Conservation (phyloP, 352 stramenopile genomes). For the Phytophthora idaei region DNA sequence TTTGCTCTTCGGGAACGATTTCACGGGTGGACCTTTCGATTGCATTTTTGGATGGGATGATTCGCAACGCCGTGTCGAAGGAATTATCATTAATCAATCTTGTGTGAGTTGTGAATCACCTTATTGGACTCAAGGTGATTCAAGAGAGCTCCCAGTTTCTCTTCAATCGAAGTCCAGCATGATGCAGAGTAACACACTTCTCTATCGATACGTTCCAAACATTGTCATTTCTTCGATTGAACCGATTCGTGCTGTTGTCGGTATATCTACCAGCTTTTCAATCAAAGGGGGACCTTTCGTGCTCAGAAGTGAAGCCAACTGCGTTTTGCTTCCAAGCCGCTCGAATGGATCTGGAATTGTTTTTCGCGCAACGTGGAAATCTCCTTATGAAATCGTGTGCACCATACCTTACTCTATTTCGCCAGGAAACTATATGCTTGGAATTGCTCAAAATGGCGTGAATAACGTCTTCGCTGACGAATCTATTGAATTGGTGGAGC, state of each 20-base stretch:
- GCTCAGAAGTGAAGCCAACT: constrained; percentile 20
- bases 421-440: constrained; percentile 29
- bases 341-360: constrained; percentile 1
- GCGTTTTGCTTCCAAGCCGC: constrained; percentile 19
- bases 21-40: constrained; percentile 20
- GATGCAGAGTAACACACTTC: constrained; percentile 41
- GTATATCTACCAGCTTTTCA: constrained; percentile 13
- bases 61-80: constrained; percentile 10
- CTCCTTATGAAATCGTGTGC: constrained; percentile 33
- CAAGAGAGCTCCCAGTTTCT: constrained; percentile 36
- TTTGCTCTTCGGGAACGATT: constrained; percentile 24
- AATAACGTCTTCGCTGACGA: constrained; percentile 16
- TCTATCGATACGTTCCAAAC: constrained; percentile 43
- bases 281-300: constrained; percentile 38
- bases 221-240: constrained; percentile 25
- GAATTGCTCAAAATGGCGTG: constrained; percentile 34
- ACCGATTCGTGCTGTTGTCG: constrained; percentile 28
- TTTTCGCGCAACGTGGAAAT: constrained; percentile 35
- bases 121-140: constrained; percentile 13
- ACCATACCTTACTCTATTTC: constrained; percentile 7
- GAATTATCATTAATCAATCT: constrained; percentile 31
- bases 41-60: constrained; percentile 53
- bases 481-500: constrained; percentile 29
- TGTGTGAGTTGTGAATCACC: constrained; percentile 39
- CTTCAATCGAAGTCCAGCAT: constrained; percentile 28